These are phyloP conservation scores for Melanopsichium pennsylvanicum DNA, from an alignment of 1,284 basidiomycete genomes.

Conservation along the genomic window DNA sequence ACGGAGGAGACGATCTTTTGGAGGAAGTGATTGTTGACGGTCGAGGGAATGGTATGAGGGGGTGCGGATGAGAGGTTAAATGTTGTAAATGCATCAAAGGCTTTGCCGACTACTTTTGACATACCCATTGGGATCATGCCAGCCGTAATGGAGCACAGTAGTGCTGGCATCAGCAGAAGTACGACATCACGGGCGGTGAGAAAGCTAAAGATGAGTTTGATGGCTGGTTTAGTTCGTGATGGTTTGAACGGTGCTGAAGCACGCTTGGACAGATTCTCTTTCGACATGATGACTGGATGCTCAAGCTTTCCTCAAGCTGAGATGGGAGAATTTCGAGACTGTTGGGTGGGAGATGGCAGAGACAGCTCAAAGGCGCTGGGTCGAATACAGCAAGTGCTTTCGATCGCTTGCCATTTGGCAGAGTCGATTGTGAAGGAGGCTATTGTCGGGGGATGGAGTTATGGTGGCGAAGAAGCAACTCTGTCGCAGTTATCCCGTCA, in stretches of 20 bases:
- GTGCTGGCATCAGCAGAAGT: conserved; percentile 73
- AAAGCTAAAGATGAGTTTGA: conserved; percentile 50
- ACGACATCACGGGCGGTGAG: conserved; percentile 37
- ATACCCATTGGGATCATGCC: conserved; percentile 89
- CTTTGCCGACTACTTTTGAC: conserved; percentile 86
- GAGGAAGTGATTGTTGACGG: conserved; percentile 72
- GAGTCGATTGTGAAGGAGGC: too few species aligned
- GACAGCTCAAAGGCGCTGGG: too few species aligned
- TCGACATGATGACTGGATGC: neutral
- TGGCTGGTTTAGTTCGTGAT: conserved; percentile 19
- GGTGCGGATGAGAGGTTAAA: conserved; percentile 70
- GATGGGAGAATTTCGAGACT: too few species aligned
- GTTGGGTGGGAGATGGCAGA: too few species aligned
- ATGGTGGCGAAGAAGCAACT: too few species aligned
- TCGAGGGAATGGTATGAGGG: conserved; percentile 64
- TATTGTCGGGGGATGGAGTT: too few species aligned
- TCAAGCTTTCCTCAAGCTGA: too few species aligned
- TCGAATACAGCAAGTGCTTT: too few species aligned
- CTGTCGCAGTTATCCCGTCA: too few species aligned
- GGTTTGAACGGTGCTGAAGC: too few species aligned
- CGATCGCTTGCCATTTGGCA: too few species aligned
- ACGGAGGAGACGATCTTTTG: conserved; percentile 69
- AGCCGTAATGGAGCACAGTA: conserved; percentile 74
- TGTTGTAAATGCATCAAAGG: conserved; percentile 79
- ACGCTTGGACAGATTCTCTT: neutral